Evolutionary conservation across 2,329 filamentous ascomycete genomes (phyloP).

Genomic region (Stagonosporopsis tanaceti): DNA sequence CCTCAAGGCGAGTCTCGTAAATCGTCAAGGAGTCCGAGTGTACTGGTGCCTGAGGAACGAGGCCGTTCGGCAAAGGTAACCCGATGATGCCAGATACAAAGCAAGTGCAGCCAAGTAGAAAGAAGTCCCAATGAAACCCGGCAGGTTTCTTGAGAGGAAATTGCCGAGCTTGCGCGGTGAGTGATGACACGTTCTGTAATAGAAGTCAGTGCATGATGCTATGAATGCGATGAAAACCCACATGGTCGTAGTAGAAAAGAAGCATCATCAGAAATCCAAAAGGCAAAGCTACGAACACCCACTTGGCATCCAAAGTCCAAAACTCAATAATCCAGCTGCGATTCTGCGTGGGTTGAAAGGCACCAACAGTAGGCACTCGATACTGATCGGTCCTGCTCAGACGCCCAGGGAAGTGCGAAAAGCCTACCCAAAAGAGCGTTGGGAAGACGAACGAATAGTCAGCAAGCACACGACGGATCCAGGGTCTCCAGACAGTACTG

Average conservation of each 20-base stretch:
- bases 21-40: slow-evolving; percentile 62
- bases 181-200: slow-evolving; percentile 58
- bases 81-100: slow-evolving; percentile 61
- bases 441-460: slow-evolving; percentile 60
- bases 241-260: slow-evolving; percentile 66
- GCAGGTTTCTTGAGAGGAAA: slow-evolving; percentile 64
- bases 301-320: slow-evolving; percentile 61
- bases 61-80: slow-evolving; percentile 62
- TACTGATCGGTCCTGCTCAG: slow-evolving; percentile 53
- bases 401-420: slow-evolving; percentile 60
- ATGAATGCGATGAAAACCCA: slow-evolving; percentile 25
- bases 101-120: slow-evolving; percentile 62
- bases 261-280: slow-evolving; percentile 63
- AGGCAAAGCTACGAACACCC: slow-evolving; percentile 62
- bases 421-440: slow-evolving; percentile 64
- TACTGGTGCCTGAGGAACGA: slow-evolving; percentile 64
- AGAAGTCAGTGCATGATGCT: neutral
- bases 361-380: slow-evolving; percentile 53
- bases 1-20: slow-evolving; percentile 42
- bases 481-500: slow-evolving; percentile 55
- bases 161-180: slow-evolving; percentile 61
- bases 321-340: slow-evolving; percentile 62
- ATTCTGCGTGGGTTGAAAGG: slow-evolving; percentile 58
- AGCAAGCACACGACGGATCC: slow-evolving; percentile 56
- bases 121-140: slow-evolving; percentile 67